Conservation (phyloP, 257 asterid species). For the Solanum chiquidenum region DNA sequence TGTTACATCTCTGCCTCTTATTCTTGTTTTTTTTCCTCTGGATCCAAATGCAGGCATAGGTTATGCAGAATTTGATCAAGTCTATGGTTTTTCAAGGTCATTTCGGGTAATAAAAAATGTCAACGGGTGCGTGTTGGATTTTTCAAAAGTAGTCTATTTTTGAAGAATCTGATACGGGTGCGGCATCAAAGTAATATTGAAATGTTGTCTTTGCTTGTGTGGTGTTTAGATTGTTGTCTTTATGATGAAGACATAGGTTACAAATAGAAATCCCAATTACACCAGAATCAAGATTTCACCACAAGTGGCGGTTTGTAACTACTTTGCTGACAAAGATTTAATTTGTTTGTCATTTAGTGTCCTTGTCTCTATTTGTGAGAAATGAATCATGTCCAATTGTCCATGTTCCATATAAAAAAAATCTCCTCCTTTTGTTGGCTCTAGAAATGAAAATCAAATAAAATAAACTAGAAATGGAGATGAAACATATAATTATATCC, state of each 20-base stretch:
- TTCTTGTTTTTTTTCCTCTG: not conserved
- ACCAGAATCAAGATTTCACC: not conserved
- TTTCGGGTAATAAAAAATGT: not conserved
- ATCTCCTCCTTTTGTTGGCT: not conserved
- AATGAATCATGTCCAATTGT: not conserved
- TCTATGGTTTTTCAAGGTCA: not conserved
- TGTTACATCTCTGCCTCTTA: not conserved
- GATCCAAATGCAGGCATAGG: conserved; percentile 4
- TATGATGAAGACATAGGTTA: not conserved
- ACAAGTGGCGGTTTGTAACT: not conserved
- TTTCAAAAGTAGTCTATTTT: no score
- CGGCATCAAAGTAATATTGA: not conserved
- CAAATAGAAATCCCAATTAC: not conserved
- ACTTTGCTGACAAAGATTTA: not conserved
- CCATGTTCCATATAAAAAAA: not conserved
- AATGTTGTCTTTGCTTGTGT: not conserved
- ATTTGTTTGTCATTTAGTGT: not conserved
- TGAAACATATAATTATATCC: not conserved
- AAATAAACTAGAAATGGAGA: not conserved
- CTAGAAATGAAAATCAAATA: no score
- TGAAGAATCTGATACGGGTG: not conserved
- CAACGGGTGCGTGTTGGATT: not conserved
- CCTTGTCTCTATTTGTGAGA: not conserved
- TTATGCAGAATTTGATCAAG: not conserved
- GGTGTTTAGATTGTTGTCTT: not conserved